Percentiles rank a stretch among this genome's conserved stretches.
These are phyloP conservation scores for Fistulinella cinereoalba DNA, from an alignment of 1,284 basidiomycete genomes.

Conservation along the genomic window DNA sequence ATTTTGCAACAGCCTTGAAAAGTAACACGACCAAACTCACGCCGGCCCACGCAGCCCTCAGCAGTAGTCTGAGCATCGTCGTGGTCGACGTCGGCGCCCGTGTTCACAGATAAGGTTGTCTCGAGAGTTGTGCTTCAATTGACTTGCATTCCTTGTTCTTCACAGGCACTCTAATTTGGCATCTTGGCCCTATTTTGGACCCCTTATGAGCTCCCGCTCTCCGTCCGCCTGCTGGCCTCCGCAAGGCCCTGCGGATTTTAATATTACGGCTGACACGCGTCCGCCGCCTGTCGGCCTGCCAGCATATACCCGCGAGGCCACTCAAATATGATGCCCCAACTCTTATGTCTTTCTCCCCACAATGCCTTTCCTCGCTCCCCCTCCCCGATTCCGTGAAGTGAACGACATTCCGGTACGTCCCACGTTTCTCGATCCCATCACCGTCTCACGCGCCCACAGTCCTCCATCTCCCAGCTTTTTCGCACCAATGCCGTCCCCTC, in stretches of 20 bases:
- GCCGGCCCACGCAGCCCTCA: not conserved
- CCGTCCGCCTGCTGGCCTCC: not conserved
- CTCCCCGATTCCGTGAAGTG: not conserved
- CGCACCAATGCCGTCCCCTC: slow-evolving; percentile 29
- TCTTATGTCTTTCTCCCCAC: not conserved
- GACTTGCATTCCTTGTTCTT: slow-evolving; percentile 11
- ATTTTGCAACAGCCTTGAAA: slow-evolving; percentile 35
- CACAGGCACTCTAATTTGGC: not conserved
- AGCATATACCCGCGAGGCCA: slow-evolving; percentile 1
- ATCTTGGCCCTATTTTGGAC: not conserved
- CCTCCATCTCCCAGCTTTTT: slow-evolving; percentile 30
- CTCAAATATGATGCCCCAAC: slow-evolving; percentile 1
- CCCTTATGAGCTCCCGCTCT: not conserved
- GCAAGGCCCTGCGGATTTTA: no score
- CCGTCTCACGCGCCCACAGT: slow-evolving; percentile 4
- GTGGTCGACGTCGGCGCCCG: slow-evolving; percentile 9
- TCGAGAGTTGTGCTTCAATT: no score
- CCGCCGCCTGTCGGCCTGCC: not conserved
- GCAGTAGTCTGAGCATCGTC: slow-evolving; percentile 10
- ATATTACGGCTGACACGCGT: not conserved
- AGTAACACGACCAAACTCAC: slow-evolving; percentile 36
- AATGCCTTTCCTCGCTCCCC: slow-evolving; percentile 8
- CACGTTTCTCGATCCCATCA: not conserved
- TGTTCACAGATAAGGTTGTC: no score
- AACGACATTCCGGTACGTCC: slow-evolving; percentile 21